Evolutionary conservation across 2,329 filamentous ascomycete species (phyloP).

Genomic region (Diaporthe amygdali): DNA sequence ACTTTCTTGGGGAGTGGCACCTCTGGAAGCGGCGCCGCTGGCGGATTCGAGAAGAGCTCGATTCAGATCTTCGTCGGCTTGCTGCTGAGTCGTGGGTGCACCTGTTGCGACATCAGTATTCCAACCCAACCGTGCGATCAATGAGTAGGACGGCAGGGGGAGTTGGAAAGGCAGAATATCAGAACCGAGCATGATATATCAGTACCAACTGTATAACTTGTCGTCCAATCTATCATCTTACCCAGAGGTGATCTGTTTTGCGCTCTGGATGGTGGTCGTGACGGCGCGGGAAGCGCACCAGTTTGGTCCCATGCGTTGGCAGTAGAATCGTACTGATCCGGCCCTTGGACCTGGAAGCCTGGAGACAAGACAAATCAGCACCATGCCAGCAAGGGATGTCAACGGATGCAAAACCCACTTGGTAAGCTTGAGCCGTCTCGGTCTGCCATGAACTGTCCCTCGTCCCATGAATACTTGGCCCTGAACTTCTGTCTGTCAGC

Average conservation of each 20-base stretch:
- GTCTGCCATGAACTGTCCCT: conserved; percentile 21
- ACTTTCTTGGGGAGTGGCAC: conserved; percentile 51
- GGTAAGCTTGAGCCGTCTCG: conserved; percentile 21
- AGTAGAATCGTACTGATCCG: conserved; percentile 17
- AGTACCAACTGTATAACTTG: conserved; percentile 48
- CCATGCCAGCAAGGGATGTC: neutral
- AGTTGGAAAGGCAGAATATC: neutral
- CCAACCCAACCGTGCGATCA: conserved; percentile 16
- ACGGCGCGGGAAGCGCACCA: conserved; percentile 54
- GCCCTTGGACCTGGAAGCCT: conserved; percentile 24
- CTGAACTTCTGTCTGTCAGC: conserved; percentile 18
- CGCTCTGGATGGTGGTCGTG: conserved; percentile 66
- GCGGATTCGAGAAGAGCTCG: conserved; percentile 60
- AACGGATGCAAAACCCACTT: conserved; percentile 7
- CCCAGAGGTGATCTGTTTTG: conserved; percentile 62
- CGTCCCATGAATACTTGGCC: conserved; percentile 21
- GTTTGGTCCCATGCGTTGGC: conserved; percentile 22
- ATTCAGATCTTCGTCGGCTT: conserved; percentile 62
- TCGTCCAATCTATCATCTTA: conserved; percentile 54
- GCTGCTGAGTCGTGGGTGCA: conserved; percentile 38
- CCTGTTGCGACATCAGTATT: conserved; percentile 21
- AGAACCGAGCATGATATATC: conserved; percentile 26
- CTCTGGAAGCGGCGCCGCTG: conserved; percentile 52
- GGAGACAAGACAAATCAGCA: neutral
- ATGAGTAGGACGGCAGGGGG: conserved; percentile 22